Evolutionary conservation across 805 yeast species (phyloP).

Genomic region (Teunomyces gatunensis): DNA sequence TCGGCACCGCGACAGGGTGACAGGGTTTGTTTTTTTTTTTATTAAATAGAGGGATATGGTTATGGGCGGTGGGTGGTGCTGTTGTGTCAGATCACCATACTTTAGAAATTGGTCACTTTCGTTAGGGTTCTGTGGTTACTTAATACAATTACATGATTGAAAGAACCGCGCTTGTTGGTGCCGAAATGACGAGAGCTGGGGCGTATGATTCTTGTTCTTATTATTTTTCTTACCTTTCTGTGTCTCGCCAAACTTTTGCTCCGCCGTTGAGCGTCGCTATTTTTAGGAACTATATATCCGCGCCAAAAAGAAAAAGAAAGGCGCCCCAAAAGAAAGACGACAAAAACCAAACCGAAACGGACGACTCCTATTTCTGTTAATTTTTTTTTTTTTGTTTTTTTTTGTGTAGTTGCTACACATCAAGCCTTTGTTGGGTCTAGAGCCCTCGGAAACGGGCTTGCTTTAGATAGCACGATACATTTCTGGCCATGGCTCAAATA

Average conservation of each 20-base stretch:
- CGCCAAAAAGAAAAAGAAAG: background rate
- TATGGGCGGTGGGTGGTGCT: background rate
- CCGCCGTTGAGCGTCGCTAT: background rate
- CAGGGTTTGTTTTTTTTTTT: background rate
- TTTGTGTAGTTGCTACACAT: background rate
- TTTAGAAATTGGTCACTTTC: no score
- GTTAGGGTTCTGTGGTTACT: no score
- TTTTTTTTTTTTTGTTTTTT: background rate
- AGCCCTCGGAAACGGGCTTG: constrained; percentile 61
- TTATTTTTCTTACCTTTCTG: no score
- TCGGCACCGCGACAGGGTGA: constrained; percentile 1
- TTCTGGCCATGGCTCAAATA: constrained; percentile 75
- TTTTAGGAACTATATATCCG: background rate
- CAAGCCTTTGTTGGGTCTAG: background rate
- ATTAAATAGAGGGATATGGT: no score
- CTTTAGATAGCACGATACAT: constrained; percentile 73
- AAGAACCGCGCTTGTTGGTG: no score
- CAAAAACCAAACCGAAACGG: no score
- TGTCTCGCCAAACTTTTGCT: background rate
- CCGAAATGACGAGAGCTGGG: no score
- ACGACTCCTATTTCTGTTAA: background rate
- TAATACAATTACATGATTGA: no score
- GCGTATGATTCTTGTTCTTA: no score
- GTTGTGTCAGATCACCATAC: no score
- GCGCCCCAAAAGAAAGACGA: background rate